Evolutionary conservation across 148 eudicot species (phyloP).

Genomic region (Silene latifolia): DNA sequence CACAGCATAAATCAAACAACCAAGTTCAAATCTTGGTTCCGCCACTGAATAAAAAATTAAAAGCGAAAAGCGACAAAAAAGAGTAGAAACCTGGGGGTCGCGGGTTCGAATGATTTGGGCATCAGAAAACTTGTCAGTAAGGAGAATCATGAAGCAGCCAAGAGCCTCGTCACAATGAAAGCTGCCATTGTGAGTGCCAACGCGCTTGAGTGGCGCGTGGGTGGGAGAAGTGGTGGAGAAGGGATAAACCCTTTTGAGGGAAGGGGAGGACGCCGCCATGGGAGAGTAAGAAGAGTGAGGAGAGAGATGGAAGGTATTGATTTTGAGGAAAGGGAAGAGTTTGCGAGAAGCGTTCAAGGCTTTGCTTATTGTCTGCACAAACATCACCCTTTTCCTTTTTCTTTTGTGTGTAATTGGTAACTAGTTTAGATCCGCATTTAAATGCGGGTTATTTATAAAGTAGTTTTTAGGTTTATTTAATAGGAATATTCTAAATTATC

Average conservation of each 20-base stretch:
- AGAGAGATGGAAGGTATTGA: background rate
- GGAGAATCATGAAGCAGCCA: slow-evolving; percentile 93
- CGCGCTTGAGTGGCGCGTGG: slow-evolving; percentile 36
- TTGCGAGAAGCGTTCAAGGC: background rate
- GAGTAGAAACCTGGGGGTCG: slow-evolving; percentile 54
- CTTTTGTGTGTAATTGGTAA: too few relatives aligned
- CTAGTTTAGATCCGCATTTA: too few relatives aligned
- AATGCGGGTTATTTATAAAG: too few relatives aligned
- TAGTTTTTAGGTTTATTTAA: too few relatives aligned
- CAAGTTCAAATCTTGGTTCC: too few relatives aligned
- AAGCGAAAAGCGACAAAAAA: background rate
- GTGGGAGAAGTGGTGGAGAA: slow-evolving; percentile 35
- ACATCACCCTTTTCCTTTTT: too few relatives aligned
- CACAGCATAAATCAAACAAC: background rate
- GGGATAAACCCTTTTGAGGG: slow-evolving; percentile 36
- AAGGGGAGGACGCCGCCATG: slow-evolving; percentile 27
- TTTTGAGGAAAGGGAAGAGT: slow-evolving; percentile 15
- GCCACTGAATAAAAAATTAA: too few relatives aligned
- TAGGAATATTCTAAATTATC: too few relatives aligned
- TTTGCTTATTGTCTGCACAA: slow-evolving; percentile 3
- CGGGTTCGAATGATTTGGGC: slow-evolving; percentile 71
- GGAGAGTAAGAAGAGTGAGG: slow-evolving; percentile 24
- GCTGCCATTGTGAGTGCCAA: slow-evolving; percentile 88
- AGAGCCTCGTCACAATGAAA: slow-evolving; percentile 94
- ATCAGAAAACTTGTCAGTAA: slow-evolving; percentile 48